Evolutionary conservation across 192 early-diverging fungal genomes (phyloP).

Genomic region (Cladochytrium replicatum): DNA sequence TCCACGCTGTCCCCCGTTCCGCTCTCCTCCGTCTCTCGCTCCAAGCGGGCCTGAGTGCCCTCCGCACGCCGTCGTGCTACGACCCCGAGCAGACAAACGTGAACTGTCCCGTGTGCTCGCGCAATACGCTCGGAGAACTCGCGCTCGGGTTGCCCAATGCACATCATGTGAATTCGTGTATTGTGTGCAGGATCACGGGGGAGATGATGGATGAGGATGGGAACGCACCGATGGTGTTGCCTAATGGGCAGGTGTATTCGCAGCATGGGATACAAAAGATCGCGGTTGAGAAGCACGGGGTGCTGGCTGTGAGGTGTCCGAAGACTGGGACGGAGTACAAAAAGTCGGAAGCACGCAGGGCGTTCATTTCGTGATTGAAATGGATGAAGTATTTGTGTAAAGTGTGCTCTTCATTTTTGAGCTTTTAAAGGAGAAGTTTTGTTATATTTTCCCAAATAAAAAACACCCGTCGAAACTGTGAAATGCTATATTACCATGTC

Average conservation of each 20-base stretch:
- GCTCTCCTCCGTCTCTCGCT: constrained; percentile 78
- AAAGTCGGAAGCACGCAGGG: constrained; percentile 22
- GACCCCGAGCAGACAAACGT: constrained; percentile 67
- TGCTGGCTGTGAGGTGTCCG: constrained; percentile 21
- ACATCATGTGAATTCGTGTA: constrained; percentile 89
- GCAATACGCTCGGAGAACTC: constrained; percentile 71
- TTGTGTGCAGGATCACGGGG: constrained; percentile 87
- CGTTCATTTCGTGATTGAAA: constrained; percentile 24
- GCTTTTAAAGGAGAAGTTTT: too few relatives aligned
- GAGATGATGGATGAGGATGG: constrained; percentile 92
- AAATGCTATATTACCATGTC: too few relatives aligned
- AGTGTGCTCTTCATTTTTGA: too few relatives aligned
- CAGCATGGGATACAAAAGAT: constrained; percentile 34
- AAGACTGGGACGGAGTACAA: constrained; percentile 20
- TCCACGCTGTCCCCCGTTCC: constrained; percentile 79
- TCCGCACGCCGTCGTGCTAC: constrained; percentile 83
- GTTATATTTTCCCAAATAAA: too few relatives aligned
- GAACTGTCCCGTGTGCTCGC: constrained; percentile 93
- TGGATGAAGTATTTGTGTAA: too few relatives aligned
- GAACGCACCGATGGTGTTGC: constrained; percentile 92
- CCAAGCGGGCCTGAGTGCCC: constrained; percentile 90
- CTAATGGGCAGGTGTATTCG: constrained; percentile 95
- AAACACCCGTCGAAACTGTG: too few relatives aligned
- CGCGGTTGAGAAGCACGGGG: constrained; percentile 21
- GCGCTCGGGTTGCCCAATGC: constrained; percentile 78